phyloP scores from a whole-genome alignment of 495 filamentous ascomycete genomes.

The Halenospora varia region DNA sequence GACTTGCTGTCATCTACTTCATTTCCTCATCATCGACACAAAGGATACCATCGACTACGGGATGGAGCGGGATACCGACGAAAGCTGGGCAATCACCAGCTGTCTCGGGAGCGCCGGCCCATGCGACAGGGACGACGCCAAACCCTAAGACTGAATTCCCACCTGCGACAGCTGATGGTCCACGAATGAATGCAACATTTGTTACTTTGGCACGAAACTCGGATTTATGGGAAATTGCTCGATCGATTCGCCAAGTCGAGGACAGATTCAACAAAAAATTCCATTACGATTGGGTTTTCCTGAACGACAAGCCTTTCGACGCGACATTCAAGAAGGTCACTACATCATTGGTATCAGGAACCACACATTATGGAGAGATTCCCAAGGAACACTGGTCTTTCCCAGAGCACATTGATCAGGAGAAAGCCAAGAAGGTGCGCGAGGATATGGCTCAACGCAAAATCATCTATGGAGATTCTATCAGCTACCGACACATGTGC shows the following conservation, averaged over 20 bases:
- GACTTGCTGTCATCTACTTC: conserved; percentile 72
- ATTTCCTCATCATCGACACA: conserved; percentile 62
- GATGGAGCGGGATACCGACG: conserved; percentile 16
- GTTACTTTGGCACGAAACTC: conserved; percentile 90
- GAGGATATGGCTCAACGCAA: conserved; percentile 80
- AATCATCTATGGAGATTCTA: conserved; percentile 92
- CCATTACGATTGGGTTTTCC: conserved; percentile 98
- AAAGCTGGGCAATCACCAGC: conserved; percentile 7
- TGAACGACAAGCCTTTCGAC: conserved; percentile 94
- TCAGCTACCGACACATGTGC: conserved; percentile 93
- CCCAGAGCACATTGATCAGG: conserved; percentile 80
- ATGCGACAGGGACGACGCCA: conserved; percentile 15
- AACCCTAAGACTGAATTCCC: conserved; percentile 34
- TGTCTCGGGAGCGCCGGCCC: conserved; percentile 5
- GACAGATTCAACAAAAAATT: conserved; percentile 95
- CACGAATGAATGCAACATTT: conserved; percentile 92
- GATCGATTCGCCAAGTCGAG: conserved; percentile 91
- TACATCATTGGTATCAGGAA: conserved; percentile 81
- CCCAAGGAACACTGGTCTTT: conserved; percentile 87
- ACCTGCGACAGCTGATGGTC: conserved; percentile 49
- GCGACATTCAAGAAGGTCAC: conserved; percentile 91
- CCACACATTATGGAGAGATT: conserved; percentile 82
- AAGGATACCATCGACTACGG: conserved; percentile 21
- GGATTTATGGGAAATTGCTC: conserved; percentile 94
- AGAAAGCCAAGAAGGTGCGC: conserved; percentile 74